Evolutionary conservation across 495 filamentous ascomycete genomes (phyloP).

Genomic region (Hyaloscypha finlandica): DNA sequence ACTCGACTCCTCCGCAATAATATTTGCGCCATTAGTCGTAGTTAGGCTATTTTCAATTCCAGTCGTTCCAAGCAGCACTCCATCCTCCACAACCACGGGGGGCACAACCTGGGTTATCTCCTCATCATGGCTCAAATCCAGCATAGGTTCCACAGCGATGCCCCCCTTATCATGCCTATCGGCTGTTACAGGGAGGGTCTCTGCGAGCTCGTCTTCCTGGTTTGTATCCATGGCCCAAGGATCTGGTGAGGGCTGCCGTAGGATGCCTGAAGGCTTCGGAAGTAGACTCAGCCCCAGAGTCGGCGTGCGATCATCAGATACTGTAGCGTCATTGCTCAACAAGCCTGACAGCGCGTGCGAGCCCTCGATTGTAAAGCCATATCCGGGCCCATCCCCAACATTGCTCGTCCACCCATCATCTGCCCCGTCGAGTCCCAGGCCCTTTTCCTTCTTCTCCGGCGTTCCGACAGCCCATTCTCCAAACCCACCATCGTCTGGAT

Average conservation of each 20-base stretch:
- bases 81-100: background rate
- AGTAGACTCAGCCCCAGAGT: slow-evolving; percentile 20
- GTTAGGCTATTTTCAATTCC: background rate
- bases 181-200: background rate
- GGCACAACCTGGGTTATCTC: background rate
- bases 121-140: background rate
- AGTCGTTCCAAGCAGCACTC: slow-evolving; percentile 13
- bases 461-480: slow-evolving; percentile 38
- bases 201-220: background rate
- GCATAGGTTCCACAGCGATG: background rate
- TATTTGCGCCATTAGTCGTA: background rate
- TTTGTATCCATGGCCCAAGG: slow-evolving; percentile 41
- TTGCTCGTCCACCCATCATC: slow-evolving; percentile 13
- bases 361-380: background rate
- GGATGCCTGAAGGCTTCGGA: slow-evolving; percentile 13
- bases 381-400: background rate
- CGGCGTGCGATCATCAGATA: background rate
- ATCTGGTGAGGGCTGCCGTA: slow-evolving; percentile 53
- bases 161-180: background rate
- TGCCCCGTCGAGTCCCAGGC: slow-evolving; percentile 20
- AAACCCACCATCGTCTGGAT: slow-evolving; percentile 37
- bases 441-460: slow-evolving; percentile 1
- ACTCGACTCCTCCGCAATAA: background rate
- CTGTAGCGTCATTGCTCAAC: slow-evolving; percentile 11
- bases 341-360: background rate